Evolutionary conservation across 768 basidiomycete species (phyloP).

Genomic region (Hydnomerulius pinastri): DNA sequence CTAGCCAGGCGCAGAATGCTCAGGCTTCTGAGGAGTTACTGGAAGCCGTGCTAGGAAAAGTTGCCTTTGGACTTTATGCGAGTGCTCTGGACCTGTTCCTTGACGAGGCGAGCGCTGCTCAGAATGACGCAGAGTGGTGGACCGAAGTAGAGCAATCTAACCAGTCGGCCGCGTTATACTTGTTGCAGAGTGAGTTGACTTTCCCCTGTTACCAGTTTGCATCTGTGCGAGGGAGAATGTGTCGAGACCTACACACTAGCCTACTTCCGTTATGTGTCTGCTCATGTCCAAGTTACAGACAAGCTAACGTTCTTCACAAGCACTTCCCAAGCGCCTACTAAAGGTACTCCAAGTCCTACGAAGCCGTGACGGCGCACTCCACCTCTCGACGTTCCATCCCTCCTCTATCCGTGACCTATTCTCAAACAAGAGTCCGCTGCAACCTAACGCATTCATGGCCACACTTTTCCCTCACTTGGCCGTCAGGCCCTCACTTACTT

Average conservation of each 20-base stretch:
- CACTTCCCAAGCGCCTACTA: slow-evolving; percentile 27
- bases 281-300: not conserved
- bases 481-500: slow-evolving; percentile 29
- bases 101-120: slow-evolving; percentile 65
- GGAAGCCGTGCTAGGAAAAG: slow-evolving; percentile 46
- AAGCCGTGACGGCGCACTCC: slow-evolving; percentile 47
- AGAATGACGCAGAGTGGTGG: slow-evolving; percentile 88
- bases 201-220: not conserved
- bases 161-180: slow-evolving; percentile 56
- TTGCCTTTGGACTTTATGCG: slow-evolving; percentile 61
- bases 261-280: not conserved
- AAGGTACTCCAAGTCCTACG: slow-evolving; percentile 44
- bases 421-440: slow-evolving; percentile 45
- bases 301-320: slow-evolving; percentile 15
- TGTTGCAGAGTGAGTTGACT: slow-evolving; percentile 71
- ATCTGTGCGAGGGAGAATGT: not conserved
- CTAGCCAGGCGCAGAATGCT: not conserved
- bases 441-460: slow-evolving; percentile 51
- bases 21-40: slow-evolving; percentile 7
- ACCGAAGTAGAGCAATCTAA: slow-evolving; percentile 63
- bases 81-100: slow-evolving; percentile 66
- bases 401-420: slow-evolving; percentile 51
- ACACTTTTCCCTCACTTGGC: slow-evolving; percentile 69
- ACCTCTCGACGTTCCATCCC: slow-evolving; percentile 46
- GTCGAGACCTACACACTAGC: not conserved